phyloP scores from a whole-genome alignment of 2,329 filamentous ascomycete species.

The Pestalotiopsis fici region DNA sequence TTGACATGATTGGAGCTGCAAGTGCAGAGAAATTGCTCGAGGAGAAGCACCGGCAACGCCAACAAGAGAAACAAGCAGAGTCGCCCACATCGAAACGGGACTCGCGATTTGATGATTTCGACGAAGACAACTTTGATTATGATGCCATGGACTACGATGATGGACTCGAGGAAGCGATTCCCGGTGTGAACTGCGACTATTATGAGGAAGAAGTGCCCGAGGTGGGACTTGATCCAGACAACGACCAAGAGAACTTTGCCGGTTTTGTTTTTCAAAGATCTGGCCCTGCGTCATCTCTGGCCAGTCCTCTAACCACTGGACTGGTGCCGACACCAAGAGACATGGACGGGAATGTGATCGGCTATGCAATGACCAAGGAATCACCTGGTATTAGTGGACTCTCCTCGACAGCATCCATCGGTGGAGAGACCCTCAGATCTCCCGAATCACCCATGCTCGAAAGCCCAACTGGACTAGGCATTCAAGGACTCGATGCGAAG shows the following conservation, averaged over 20 bases:
- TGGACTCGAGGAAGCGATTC: conserved; percentile 67
- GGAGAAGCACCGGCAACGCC: conserved; percentile 69
- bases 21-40: conserved; percentile 70
- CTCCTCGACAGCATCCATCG: conserved; percentile 11
- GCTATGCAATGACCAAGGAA: conserved; percentile 55
- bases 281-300: conserved; percentile 48
- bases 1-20: conserved; percentile 74
- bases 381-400: conserved; percentile 31
- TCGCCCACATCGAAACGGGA: conserved; percentile 39
- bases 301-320: conserved; percentile 50
- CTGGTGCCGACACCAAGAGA: conserved; percentile 57
- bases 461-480: conserved; percentile 40
- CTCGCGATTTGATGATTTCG: conserved; percentile 62
- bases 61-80: conserved; percentile 58
- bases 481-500: conserved; percentile 35
- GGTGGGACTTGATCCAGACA: conserved; percentile 43
- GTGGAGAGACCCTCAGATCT: conserved; percentile 14
- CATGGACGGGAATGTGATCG: conserved; percentile 54
- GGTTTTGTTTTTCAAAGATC: conserved; percentile 61
- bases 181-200: conserved; percentile 52
- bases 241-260: conserved; percentile 62
- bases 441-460: conserved; percentile 17
- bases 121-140: conserved; percentile 62
- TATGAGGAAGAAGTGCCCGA: conserved; percentile 36
- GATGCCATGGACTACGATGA: conserved; percentile 67